Evolutionary conservation across 306 rosid genomes (phyloP), one percentile per base, ranked within the genome.

Genomic region (Quillaja saponaria): DNA sequence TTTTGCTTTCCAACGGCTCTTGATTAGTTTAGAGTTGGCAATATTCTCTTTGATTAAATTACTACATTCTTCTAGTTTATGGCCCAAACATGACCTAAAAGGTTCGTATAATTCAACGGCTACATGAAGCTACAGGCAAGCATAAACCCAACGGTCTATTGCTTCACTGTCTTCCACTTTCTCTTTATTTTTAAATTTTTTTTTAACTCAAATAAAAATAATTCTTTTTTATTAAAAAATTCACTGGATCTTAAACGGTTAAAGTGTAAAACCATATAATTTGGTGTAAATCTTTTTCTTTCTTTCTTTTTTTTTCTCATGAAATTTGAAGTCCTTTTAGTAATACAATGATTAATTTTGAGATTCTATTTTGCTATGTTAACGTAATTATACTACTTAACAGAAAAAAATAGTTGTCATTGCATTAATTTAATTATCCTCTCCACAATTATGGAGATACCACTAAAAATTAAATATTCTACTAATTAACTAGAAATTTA

Each of bases 1-100:
- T 25, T 45, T 28, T 21, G 64, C 61, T 51, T 44, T 45, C 72
- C 79, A 85, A 76, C 86, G 85, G 81, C 80, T 75, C 73, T 75
- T 46, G 34, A 33, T 33, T 16, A 5, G 20, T 17, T n/a, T 15
- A 40, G 20, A 38, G 44, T 57, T 38, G 15, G 9, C 35, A 6
- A 31, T 13, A 62, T n/a, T 9, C 3, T 31, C 7, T 6, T 34
- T 1, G 9, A 34, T 35, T 13, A 47, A 4, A 10, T 5, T 63
- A 7, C 5, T 20, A 19, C 12, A 28, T 46, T 46, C n/a, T n/a
- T n/a, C n/a, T n/a, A n/a, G n/a, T 50, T 2, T 13, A 3, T 68
- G 64, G 71, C 52, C 78, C 79, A 42, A 25, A 5, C 34, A 14
- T 52, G 53, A 65, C 44, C 63, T 50, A 50, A 17, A 69, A 47